phyloP scores from a whole-genome alignment of 2,329 filamentous ascomycete species.

The Xylariaceae sp. region DNA sequence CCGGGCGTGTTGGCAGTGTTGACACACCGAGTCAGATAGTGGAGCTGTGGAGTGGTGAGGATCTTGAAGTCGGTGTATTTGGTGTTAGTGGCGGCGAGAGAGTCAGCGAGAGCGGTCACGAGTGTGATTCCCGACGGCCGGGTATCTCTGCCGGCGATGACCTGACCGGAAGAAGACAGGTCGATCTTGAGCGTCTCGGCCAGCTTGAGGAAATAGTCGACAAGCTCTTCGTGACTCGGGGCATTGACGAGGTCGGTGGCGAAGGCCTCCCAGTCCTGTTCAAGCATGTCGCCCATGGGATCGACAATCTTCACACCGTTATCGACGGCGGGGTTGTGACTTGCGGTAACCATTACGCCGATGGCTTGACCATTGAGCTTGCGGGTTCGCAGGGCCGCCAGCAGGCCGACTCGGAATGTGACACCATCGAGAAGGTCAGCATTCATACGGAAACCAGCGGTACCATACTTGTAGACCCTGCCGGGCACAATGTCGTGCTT shows the following conservation, averaged over 20 bases:
- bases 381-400: slow-evolving; percentile 83
- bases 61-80: slow-evolving; percentile 83
- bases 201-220: slow-evolving; percentile 72
- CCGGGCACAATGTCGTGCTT: slow-evolving; percentile 60
- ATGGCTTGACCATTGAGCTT: slow-evolving; percentile 89
- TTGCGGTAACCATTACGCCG: slow-evolving; percentile 94
- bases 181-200: slow-evolving; percentile 75
- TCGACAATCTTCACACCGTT: slow-evolving; percentile 97
- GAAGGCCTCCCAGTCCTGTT: slow-evolving; percentile 89
- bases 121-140: slow-evolving; percentile 86
- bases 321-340: slow-evolving; percentile 85
- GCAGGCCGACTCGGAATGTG: slow-evolving; percentile 85
- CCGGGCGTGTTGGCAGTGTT: slow-evolving; percentile 88
- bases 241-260: slow-evolving; percentile 90
- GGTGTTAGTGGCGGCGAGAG: slow-evolving; percentile 71
- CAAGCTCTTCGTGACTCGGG: slow-evolving; percentile 69
- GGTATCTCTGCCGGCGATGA: slow-evolving; percentile 90
- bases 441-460: slow-evolving; percentile 67
- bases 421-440: slow-evolving; percentile 85
- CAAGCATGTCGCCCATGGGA: slow-evolving; percentile 96
- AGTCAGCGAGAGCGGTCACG: slow-evolving; percentile 73
- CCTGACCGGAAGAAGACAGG: slow-evolving; percentile 66
- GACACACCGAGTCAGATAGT: slow-evolving; percentile 91
- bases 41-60: slow-evolving; percentile 94
- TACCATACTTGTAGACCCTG: slow-evolving; percentile 62